Conservation (phyloP, 75 land plant species). For the Larix kaempferi region DNA sequence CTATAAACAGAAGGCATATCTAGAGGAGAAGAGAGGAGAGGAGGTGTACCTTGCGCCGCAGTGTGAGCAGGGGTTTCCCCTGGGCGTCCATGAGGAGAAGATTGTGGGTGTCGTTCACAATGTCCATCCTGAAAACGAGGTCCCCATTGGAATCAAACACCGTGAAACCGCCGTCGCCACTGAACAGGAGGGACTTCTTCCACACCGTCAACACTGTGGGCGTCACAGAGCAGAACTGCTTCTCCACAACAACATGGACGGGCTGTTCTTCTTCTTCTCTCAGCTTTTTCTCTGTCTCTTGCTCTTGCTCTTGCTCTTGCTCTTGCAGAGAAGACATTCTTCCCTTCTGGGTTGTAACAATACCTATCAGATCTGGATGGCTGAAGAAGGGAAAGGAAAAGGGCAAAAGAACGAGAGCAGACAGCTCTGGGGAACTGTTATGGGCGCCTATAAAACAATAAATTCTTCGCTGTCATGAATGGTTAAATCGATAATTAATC, state of each 20-base stretch:
- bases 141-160: slow-evolving; percentile 44
- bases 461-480: no score
- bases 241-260: slow-evolving; percentile 18
- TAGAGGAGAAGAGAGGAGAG: neutral
- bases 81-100: slow-evolving; percentile 56
- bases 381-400: no score
- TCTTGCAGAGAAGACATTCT: no score
- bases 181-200: slow-evolving; percentile 51
- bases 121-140: slow-evolving; percentile 55
- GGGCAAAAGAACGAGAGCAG: no score
- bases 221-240: slow-evolving; percentile 21
- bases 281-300: no score
- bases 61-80: slow-evolving; percentile 48
- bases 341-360: no score
- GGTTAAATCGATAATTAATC: no score
- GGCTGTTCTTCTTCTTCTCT: neutral
- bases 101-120: slow-evolving; percentile 24
- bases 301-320: no score
- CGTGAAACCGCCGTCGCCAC: slow-evolving; percentile 48
- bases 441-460: no score
- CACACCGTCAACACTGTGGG: slow-evolving; percentile 50
- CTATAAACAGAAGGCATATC: no score
- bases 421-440: no score
- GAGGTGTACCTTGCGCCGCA: slow-evolving; percentile 30
- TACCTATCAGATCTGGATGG: no score